Conservation (phyloP, 768 basidiomycete genomes). For the Ephemerocybe angulata region DNA sequence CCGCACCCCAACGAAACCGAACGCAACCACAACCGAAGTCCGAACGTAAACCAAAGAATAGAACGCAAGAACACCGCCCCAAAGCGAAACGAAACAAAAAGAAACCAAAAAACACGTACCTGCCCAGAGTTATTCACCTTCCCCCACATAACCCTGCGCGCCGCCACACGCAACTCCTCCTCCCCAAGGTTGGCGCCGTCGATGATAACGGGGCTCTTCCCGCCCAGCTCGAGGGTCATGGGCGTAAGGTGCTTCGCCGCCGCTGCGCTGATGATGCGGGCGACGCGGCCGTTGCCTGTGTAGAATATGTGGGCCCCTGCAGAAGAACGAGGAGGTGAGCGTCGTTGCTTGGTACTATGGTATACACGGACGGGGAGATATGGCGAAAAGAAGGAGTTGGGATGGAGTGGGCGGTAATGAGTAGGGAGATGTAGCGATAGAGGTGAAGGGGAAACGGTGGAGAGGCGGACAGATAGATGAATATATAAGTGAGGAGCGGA, state of each 20-base stretch:
- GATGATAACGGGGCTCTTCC: slow-evolving; percentile 46
- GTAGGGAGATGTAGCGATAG: too few species aligned
- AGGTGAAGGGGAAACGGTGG: neutral
- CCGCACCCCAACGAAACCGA: too few species aligned
- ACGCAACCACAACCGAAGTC: too few species aligned
- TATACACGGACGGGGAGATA: too few species aligned
- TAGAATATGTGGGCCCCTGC: slow-evolving; percentile 41
- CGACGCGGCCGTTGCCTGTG: slow-evolving; percentile 45
- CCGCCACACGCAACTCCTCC: slow-evolving; percentile 42
- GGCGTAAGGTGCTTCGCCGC: slow-evolving; percentile 55
- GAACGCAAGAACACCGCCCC: too few species aligned
- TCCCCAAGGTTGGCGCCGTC: slow-evolving; percentile 22
- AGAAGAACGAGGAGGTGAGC: neutral
- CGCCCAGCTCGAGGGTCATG: slow-evolving; percentile 53
- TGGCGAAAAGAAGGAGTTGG: too few species aligned
- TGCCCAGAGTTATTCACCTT: slow-evolving; percentile 67
- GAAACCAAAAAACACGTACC: slow-evolving; percentile 24
- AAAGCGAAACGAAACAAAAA: neutral
- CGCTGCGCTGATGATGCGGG: slow-evolving; percentile 45
- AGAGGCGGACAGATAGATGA: neutral
- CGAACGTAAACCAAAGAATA: too few species aligned
- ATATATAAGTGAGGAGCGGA: slow-evolving; percentile 18
- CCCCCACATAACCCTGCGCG: slow-evolving; percentile 64
- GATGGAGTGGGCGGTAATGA: too few species aligned
- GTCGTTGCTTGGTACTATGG: too few species aligned